These are phyloP conservation scores for Trichoderma afroharzianum DNA, from an alignment of 2,329 filamentous ascomycete species.

Conservation along the genomic window DNA sequence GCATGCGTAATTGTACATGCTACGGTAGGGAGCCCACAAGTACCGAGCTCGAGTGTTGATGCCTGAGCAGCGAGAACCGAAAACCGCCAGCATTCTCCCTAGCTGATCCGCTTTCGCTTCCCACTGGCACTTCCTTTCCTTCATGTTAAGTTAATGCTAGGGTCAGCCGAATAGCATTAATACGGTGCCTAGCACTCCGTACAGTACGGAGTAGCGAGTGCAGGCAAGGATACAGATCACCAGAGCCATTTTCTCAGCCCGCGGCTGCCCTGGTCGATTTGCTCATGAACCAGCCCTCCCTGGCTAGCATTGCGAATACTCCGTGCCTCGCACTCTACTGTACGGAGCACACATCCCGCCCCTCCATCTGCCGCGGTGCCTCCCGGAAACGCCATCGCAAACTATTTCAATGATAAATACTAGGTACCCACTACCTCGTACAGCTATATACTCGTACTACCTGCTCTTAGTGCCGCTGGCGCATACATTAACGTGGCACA, in stretches of 20 bases:
- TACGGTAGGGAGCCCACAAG: not conserved
- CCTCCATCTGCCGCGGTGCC: not conserved
- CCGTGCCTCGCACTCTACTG: not conserved
- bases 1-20: not conserved
- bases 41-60: constrained; percentile 7
- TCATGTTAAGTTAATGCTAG: not conserved
- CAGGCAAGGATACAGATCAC: not conserved
- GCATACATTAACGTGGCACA: not conserved
- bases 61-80: constrained; percentile 16
- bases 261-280: not conserved
- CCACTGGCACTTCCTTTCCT: not conserved
- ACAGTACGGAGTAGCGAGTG: not conserved
- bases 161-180: not conserved
- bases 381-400: not conserved
- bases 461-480: not conserved
- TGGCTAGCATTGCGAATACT: not conserved
- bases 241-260: constrained; percentile 1
- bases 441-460: not conserved
- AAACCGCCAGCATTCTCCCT: not conserved
- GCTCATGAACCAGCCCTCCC: not conserved
- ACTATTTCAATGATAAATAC: not conserved
- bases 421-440: not conserved
- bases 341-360: not conserved
- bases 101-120: constrained; percentile 1
- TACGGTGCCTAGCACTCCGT: not conserved